phyloP scores from a whole-genome alignment of 495 filamentous ascomycete genomes.

The Lophiostoma macrostomum region DNA sequence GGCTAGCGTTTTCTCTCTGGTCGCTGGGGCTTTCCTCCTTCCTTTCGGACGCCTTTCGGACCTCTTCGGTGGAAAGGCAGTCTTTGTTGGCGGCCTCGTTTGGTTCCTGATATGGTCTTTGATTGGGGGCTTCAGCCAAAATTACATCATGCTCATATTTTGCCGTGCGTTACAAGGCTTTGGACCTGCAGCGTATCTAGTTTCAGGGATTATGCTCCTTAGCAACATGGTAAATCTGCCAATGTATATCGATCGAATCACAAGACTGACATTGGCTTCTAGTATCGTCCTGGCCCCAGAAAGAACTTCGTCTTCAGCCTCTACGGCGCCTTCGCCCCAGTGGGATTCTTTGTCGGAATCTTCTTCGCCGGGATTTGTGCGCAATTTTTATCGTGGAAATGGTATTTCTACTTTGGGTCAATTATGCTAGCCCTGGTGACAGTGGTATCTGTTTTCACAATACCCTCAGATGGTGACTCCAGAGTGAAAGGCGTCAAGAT shows the following conservation, averaged over 20 bases:
- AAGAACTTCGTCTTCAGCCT: constrained; percentile 84
- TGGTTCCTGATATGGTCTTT: constrained; percentile 76
- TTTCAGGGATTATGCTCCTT: constrained; percentile 73
- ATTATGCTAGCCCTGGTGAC: constrained; percentile 52
- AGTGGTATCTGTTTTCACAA: constrained; percentile 56
- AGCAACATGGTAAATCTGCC: constrained; percentile 53
- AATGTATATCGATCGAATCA: neutral
- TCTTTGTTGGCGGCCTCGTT: constrained; percentile 64
- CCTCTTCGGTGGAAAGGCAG: constrained; percentile 64
- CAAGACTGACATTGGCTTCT: neutral
- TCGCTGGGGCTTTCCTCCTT: constrained; percentile 70
- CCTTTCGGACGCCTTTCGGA: constrained; percentile 72
- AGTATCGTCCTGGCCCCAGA: constrained; percentile 75
- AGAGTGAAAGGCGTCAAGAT: constrained; percentile 55
- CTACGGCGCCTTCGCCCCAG: constrained; percentile 71
- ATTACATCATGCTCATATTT: constrained; percentile 69
- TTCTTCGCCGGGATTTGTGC: constrained; percentile 72
- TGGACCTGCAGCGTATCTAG: constrained; percentile 73
- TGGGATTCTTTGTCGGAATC: constrained; percentile 81
- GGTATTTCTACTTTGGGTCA: constrained; percentile 79
- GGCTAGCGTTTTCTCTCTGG: constrained; percentile 71
- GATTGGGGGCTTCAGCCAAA: constrained; percentile 67
- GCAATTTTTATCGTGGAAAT: constrained; percentile 64
- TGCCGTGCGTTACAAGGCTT: constrained; percentile 77
- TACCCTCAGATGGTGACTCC: constrained; percentile 64